Conservation (phyloP, 352 stramenopile genomes). For the Thalassiosira hispida region DNA sequence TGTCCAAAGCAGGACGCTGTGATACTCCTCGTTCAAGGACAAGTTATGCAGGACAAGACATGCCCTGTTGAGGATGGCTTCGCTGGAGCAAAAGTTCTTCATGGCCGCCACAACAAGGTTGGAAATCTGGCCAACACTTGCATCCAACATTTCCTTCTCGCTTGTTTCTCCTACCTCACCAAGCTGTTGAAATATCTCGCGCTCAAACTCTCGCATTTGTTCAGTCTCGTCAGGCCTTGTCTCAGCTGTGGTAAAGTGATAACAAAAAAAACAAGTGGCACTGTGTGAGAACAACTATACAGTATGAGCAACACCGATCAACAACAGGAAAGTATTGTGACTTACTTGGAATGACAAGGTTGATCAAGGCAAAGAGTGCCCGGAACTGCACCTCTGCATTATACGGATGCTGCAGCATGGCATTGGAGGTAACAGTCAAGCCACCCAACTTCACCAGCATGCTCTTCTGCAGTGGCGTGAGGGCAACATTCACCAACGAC, state of each 20-base stretch:
- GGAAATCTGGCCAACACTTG: conserved; percentile 66
- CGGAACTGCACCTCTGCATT: conserved; percentile 85
- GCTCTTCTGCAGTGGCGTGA: conserved; percentile 83
- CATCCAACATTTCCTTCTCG: conserved; percentile 75
- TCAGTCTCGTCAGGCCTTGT: conserved; percentile 44
- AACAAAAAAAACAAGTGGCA: neutral
- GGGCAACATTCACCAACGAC: conserved; percentile 87
- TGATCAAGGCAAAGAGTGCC: conserved; percentile 87
- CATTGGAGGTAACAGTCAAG: conserved; percentile 77
- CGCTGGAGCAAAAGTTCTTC: conserved; percentile 82
- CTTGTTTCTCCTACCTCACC: conserved; percentile 49
- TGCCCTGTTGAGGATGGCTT: conserved; percentile 79
- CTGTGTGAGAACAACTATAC: neutral
- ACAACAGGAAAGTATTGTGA: conserved; percentile 26
- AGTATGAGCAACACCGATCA: neutral
- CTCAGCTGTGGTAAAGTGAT: conserved; percentile 29
- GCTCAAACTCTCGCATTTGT: conserved; percentile 56
- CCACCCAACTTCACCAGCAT: conserved; percentile 79
- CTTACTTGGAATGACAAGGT: conserved; percentile 84
- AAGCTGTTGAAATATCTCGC: conserved; percentile 50
- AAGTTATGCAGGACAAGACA: conserved; percentile 87
- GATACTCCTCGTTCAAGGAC: conserved; percentile 78
- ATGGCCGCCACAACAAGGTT: conserved; percentile 76
- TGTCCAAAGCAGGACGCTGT: conserved; percentile 79
- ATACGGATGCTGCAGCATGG: conserved; percentile 82